phyloP scores from a whole-genome alignment of 495 filamentous ascomycete genomes.

The Penicillium mononematosum region DNA sequence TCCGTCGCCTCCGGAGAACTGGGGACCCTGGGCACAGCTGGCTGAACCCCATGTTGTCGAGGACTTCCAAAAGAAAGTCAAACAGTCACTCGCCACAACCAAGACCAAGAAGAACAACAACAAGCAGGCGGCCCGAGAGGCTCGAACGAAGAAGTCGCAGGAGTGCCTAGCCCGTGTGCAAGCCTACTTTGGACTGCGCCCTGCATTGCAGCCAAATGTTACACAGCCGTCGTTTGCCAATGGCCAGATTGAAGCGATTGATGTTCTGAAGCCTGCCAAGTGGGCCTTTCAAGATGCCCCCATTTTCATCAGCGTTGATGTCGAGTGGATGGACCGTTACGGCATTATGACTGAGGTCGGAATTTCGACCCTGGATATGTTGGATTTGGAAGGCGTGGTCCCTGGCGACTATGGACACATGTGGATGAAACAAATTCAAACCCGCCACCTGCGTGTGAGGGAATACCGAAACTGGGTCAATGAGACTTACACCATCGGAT shows the following conservation, averaged over 20 bases:
- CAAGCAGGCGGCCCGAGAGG: background rate
- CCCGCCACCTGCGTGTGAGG: conserved; percentile 71
- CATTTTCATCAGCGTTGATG: conserved; percentile 76
- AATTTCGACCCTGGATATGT: conserved; percentile 76
- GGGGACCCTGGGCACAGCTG: conserved; percentile 30
- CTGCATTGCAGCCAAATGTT: background rate
- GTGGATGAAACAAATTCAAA: conserved; percentile 64
- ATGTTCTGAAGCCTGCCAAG: conserved; percentile 36
- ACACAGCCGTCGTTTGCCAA: conserved; percentile 6
- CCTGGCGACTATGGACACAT: conserved; percentile 59
- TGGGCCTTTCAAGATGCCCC: conserved; percentile 53
- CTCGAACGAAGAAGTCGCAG: background rate
- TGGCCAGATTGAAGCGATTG: conserved; percentile 27
- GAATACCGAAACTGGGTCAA: conserved; percentile 69
- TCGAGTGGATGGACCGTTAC: conserved; percentile 74
- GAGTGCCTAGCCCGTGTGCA: conserved; percentile 7
- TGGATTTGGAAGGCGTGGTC: conserved; percentile 47
- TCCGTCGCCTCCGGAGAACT: conserved; percentile 17
- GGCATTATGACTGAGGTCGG: conserved; percentile 79
- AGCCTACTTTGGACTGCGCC: conserved; percentile 16
- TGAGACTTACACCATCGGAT: conserved; percentile 61
- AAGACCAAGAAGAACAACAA: background rate
- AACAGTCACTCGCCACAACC: background rate
- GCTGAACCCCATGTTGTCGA: conserved; percentile 45
- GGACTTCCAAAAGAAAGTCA: conserved; percentile 49